A percentile compares a stretch with the other conserved stretches of the same genome.
phyloP scores from a whole-genome alignment of 768 basidiomycete genomes.

The Scleroderma citrinum region DNA sequence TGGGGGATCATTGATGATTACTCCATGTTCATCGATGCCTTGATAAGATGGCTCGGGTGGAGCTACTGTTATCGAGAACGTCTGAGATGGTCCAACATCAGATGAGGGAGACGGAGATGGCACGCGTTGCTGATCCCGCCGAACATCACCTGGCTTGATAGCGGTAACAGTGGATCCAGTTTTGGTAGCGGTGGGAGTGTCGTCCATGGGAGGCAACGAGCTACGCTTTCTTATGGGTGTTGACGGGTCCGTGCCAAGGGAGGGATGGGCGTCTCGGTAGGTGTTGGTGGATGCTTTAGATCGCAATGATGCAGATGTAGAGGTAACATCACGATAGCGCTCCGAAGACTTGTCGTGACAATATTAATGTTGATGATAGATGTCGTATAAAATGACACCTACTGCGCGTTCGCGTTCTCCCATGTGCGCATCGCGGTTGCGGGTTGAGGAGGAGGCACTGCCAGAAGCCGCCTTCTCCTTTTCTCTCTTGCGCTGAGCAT shows the following conservation, averaged over 20 bases:
- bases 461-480: slow-evolving; percentile 39
- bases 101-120: slow-evolving; percentile 15
- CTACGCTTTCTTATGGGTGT: slow-evolving; percentile 4
- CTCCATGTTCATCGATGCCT: slow-evolving; percentile 3
- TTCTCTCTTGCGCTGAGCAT: slow-evolving; percentile 72
- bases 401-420: slow-evolving; percentile 40
- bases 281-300: slow-evolving; percentile 16
- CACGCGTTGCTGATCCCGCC: slow-evolving; percentile 5
- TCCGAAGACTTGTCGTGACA: slow-evolving; percentile 7
- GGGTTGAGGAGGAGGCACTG: slow-evolving; percentile 20
- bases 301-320: slow-evolving; percentile 12
- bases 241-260: slow-evolving; percentile 10
- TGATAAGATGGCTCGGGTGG: slow-evolving; percentile 26
- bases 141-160: slow-evolving; percentile 17
- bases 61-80: slow-evolving; percentile 39
- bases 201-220: slow-evolving; percentile 13
- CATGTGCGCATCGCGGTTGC: slow-evolving; percentile 23
- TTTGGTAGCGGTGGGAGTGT: background rate
- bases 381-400: slow-evolving; percentile 15
- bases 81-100: slow-evolving; percentile 26
- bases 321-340: slow-evolving; percentile 1
- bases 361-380: background rate
- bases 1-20: slow-evolving; percentile 4
- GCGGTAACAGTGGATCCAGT: background rate
- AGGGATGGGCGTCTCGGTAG: slow-evolving; percentile 24